Conservation (phyloP, 129 eudicot species). For the Ambrosia trifida region DNA sequence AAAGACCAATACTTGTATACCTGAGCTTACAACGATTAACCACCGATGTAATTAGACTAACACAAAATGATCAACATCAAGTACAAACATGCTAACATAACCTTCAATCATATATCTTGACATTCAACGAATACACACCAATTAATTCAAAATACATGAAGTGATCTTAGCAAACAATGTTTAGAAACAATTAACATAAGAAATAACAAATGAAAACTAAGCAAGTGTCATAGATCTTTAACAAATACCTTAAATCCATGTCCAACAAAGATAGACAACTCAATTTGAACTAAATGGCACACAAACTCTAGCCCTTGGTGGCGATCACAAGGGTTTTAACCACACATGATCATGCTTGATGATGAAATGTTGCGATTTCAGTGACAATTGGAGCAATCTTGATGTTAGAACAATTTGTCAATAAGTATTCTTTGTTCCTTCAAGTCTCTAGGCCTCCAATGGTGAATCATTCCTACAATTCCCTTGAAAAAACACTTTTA, state of each 20-base stretch:
- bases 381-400: no score
- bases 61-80: not conserved
- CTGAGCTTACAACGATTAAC: not conserved
- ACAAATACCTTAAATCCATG: not conserved
- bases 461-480: no score
- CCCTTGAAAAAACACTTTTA: no score
- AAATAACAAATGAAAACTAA: not conserved
- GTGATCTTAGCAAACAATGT: no score
- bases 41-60: not conserved
- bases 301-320: not conserved
- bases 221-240: not conserved
- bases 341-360: no score
- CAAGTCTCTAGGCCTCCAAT: no score
- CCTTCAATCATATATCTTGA: not conserved
- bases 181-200: not conserved
- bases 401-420: no score
- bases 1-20: not conserved
- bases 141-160: not conserved
- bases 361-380: no score
- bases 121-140: not conserved
- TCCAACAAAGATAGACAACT: not conserved
- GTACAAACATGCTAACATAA: not conserved
- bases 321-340: not conserved
- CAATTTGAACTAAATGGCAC: not conserved
- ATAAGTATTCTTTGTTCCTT: no score